A percentile compares a stretch with the other conserved stretches of the same genome.
phyloP scores from a whole-genome alignment of 352 stramenopile species.

The Pythium dissimile region DNA sequence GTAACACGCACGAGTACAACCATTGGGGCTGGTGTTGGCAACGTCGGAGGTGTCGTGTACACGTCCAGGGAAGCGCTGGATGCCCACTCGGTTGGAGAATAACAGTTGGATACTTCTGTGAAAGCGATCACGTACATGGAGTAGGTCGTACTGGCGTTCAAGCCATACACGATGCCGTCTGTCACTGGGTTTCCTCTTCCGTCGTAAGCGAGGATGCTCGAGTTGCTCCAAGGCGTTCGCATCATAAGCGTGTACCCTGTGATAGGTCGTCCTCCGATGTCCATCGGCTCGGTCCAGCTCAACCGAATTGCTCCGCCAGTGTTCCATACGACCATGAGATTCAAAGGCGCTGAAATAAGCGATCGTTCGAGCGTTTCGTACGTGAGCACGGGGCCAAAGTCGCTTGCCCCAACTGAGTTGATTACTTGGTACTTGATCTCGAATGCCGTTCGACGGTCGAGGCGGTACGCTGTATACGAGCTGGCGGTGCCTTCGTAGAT shows the following conservation, averaged over 20 bases:
- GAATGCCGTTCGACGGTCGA: conserved; percentile 33
- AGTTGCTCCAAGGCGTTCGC: not conserved
- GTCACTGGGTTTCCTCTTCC: conserved; percentile 18
- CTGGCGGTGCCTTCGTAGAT: conserved; percentile 25
- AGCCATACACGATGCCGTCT: conserved; percentile 15
- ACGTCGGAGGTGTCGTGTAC: conserved; percentile 13
- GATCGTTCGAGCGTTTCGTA: conserved; percentile 40
- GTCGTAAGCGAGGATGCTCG: conserved; percentile 39
- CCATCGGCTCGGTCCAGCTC: conserved; percentile 47
- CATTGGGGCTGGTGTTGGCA: conserved; percentile 11
- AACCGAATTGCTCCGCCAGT: conserved; percentile 45
- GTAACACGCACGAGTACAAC: conserved; percentile 15
- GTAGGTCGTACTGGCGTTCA: conserved; percentile 26
- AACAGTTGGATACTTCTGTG: conserved; percentile 23
- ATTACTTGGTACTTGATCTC: conserved; percentile 46
- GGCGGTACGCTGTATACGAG: conserved; percentile 30
- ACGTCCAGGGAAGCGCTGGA: not conserved
- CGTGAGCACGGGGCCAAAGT: conserved; percentile 18
- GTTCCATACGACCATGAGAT: conserved; percentile 21
- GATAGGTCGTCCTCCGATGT: conserved; percentile 44
- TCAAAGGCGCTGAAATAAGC: conserved; percentile 32
- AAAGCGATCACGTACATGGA: conserved; percentile 15
- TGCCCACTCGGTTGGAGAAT: conserved; percentile 13
- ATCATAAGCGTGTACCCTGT: conserved; percentile 46
- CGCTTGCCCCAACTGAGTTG: conserved; percentile 45